A percentile compares a stretch with the other conserved stretches of the same genome.
Evolutionary conservation across 1,284 basidiomycete species (phyloP).

Genomic region (Pseudozyma tsukubaensis): DNA sequence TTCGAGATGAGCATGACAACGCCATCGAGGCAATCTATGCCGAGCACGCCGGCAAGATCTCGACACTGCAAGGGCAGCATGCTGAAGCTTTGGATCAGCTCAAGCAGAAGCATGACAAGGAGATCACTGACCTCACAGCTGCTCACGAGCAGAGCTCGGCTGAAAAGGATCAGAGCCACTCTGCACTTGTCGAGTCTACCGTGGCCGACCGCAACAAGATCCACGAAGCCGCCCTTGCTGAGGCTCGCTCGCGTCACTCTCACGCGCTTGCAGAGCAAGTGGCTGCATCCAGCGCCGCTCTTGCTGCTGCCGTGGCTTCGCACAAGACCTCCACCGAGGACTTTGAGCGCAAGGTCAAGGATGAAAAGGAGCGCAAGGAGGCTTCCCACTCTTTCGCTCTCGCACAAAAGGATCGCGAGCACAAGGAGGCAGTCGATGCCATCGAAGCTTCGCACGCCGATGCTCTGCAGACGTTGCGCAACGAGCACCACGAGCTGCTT

Average conservation of each 20-base stretch:
- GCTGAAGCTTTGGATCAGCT: slow-evolving; percentile 31
- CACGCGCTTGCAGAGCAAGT: slow-evolving; percentile 55
- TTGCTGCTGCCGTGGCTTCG: slow-evolving; percentile 43
- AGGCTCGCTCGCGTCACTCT: slow-evolving; percentile 60
- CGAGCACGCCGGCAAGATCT: slow-evolving; percentile 40
- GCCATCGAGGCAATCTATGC: slow-evolving; percentile 34
- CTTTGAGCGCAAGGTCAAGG: slow-evolving; percentile 35
- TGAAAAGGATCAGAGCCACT: slow-evolving; percentile 34
- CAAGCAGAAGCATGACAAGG: slow-evolving; percentile 33
- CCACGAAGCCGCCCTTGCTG: slow-evolving; percentile 53
- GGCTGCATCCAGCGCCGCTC: slow-evolving; percentile 45
- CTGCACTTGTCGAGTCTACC: slow-evolving; percentile 29
- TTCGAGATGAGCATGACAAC: slow-evolving; percentile 42
- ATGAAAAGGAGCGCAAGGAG: slow-evolving; percentile 44
- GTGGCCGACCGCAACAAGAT: slow-evolving; percentile 46
- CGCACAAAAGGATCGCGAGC: slow-evolving; percentile 44
- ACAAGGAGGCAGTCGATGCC: slow-evolving; percentile 32
- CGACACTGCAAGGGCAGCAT: slow-evolving; percentile 38
- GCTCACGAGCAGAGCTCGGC: slow-evolving; percentile 30
- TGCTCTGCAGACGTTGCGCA: slow-evolving; percentile 21
- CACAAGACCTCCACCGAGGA: slow-evolving; percentile 51
- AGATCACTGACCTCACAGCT: slow-evolving; percentile 24
- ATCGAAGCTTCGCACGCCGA: slow-evolving; percentile 34
- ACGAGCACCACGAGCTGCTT: slow-evolving; percentile 35
- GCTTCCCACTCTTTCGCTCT: slow-evolving; percentile 43